These are phyloP conservation scores for Coniochaeta sp. DNA, from an alignment of 2,329 filamentous ascomycete genomes.

Conservation along the genomic window DNA sequence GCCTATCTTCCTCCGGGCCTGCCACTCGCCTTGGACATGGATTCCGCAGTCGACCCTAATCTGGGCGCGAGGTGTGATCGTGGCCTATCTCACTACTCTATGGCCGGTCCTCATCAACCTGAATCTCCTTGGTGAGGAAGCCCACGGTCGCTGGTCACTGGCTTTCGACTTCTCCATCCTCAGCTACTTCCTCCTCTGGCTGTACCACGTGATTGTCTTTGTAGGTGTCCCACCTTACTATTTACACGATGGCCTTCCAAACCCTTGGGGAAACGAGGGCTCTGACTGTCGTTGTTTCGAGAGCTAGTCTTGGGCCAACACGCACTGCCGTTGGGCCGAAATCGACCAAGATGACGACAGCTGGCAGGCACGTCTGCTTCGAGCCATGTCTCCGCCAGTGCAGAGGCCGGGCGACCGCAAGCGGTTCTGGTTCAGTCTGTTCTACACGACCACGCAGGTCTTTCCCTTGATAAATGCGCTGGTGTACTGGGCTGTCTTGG, in stretches of 20 bases:
- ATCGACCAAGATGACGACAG: slow-evolving; percentile 26
- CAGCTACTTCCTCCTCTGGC: slow-evolving; percentile 31
- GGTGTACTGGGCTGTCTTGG: slow-evolving; percentile 37
- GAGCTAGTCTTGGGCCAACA: slow-evolving; percentile 41
- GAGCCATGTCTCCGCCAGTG: slow-evolving; percentile 35
- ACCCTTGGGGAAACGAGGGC: not conserved
- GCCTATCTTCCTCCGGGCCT: slow-evolving; percentile 43
- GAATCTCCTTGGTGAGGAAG: slow-evolving; percentile 25
- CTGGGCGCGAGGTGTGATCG: slow-evolving; percentile 31
- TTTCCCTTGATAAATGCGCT: slow-evolving; percentile 42
- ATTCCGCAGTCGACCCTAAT: slow-evolving; percentile 39
- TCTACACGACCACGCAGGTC: slow-evolving; percentile 38
- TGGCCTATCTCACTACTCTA: slow-evolving; percentile 34
- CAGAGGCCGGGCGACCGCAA: slow-evolving; percentile 31
- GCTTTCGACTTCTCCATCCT: slow-evolving; percentile 43
- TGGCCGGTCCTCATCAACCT: slow-evolving; percentile 35
- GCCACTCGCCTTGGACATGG: slow-evolving; percentile 42
- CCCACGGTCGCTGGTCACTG: slow-evolving; percentile 31
- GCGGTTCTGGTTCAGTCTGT: slow-evolving; percentile 41
- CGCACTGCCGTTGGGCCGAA: slow-evolving; percentile 41
- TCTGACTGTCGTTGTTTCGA: not conserved
- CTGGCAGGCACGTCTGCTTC: slow-evolving; percentile 28
- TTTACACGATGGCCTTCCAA: not conserved
- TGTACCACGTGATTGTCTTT: slow-evolving; percentile 38
- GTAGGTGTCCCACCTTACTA: slow-evolving; percentile 23